Evolutionary conservation across 371 early-diverging fungal genomes (phyloP), one percentile per base, ranked within the genome.

Genomic region (Synchytrium microbalum): DNA sequence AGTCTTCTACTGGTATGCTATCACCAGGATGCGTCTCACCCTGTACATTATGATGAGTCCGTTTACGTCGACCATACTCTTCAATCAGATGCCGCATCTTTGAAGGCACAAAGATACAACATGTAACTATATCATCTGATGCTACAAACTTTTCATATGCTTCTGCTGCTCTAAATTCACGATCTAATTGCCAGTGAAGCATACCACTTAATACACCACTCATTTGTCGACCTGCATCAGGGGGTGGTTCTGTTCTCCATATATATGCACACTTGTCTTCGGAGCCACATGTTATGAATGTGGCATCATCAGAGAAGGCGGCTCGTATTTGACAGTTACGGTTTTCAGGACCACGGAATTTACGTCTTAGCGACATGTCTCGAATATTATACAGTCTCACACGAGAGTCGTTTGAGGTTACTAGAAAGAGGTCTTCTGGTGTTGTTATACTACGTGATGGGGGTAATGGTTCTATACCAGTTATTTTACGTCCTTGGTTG

Each of bases 361-460:
- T 87, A 58, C 84, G 79, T 19, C 83, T 76, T 25, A 90, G 72
- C 24, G 84, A 79, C 58, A 88, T 90, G 67, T 89, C 91, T 1
- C 81, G 72, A 59, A 90, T 71, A 63, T 88, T 84, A 62, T 86
- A 86, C 61, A 93, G 69, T 58, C 94, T 82, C 27, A 93, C 73
- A 0, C 84, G 74, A 2, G 92, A 91, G 72, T 95, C 94, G 62
- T 88, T 90, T 33, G 88, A 85, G 0, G 91, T 87, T 2, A 92
- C 84, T 0, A 92, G 69, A 8, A 89, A 67, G 64, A 71, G 52
- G 2, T 81, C 77, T n/a, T 73, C 70, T 19, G 26, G 31, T 10
- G 32, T 30, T 26, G 26, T 5, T 46, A 16, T 10, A 8, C 10
- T 26, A 3, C 59, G 23, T 10, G 59, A 59, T 13, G 23, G 29